Evolutionary conservation across 1,139 yeast species (phyloP).

Genomic region (Geotrichum histeridarum): DNA sequence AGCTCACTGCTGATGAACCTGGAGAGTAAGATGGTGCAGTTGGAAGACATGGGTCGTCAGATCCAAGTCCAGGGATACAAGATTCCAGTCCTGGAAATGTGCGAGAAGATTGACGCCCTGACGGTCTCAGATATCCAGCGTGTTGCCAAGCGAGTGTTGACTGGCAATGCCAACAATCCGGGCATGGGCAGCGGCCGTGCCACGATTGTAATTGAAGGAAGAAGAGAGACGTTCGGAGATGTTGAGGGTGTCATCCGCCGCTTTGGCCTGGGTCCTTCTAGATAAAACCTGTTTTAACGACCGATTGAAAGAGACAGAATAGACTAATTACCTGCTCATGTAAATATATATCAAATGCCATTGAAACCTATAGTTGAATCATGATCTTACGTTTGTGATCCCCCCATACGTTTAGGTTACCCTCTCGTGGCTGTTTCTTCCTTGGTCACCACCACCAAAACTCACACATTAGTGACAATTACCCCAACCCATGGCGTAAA

Average conservation of each 20-base stretch:
- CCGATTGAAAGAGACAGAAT: too few species aligned
- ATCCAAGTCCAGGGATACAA: constrained; percentile 76
- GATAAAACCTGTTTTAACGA: not conserved
- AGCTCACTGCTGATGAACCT: constrained; percentile 89
- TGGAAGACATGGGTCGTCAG: constrained; percentile 94
- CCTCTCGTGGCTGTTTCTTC: not conserved
- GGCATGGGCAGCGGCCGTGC: constrained; percentile 61
- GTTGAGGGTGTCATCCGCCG: constrained; percentile 58
- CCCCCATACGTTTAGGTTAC: not conserved
- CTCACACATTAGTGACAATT: too few species aligned
- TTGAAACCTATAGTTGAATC: too few species aligned
- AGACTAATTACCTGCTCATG: not conserved
- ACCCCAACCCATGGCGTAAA: constrained; percentile 10
- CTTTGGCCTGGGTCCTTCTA: constrained; percentile 61
- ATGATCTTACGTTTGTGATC: too few species aligned
- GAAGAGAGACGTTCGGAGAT: constrained; percentile 80
- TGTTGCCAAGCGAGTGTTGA: constrained; percentile 72
- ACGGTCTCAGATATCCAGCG: constrained; percentile 61
- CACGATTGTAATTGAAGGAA: constrained; percentile 85
- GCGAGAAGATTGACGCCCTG: constrained; percentile 63
- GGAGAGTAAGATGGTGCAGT: constrained; percentile 83
- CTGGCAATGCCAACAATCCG: constrained; percentile 53
- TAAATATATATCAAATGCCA: not conserved
- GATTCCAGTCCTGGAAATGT: constrained; percentile 81
- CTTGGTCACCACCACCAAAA: constrained; percentile 1